Conservation (phyloP, 495 filamentous ascomycete species). For the Pyrenula aspistea region DNA sequence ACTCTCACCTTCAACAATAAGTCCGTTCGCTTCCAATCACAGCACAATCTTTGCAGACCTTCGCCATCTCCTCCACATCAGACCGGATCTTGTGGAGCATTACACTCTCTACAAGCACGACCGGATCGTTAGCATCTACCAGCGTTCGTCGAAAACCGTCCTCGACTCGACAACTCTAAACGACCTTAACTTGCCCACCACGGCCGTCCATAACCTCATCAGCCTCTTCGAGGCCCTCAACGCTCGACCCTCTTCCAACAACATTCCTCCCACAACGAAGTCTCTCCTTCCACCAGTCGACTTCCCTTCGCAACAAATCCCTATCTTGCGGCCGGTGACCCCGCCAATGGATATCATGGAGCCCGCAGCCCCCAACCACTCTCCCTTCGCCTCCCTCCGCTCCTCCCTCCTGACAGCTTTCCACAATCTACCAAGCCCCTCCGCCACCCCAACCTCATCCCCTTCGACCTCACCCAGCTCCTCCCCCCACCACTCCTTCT, state of each 20-base stretch:
- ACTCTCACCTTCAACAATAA: too few relatives aligned
- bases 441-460: slow-evolving; percentile 15
- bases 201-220: not conserved
- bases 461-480: slow-evolving; percentile 14
- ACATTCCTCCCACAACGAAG: slow-evolving; percentile 3
- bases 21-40: not conserved
- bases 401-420: slow-evolving; percentile 8
- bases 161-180: too few relatives aligned
- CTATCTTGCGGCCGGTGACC: slow-evolving; percentile 3
- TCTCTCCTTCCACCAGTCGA: not conserved
- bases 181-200: not conserved
- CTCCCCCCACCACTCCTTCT: slow-evolving; percentile 17
- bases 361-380: slow-evolving; percentile 2
- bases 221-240: not conserved
- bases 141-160: too few relatives aligned
- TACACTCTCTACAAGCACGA: not conserved
- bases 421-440: slow-evolving; percentile 6
- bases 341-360: not conserved
- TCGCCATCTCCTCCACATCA: not conserved
- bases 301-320: not conserved
- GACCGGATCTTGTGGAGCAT: not conserved
- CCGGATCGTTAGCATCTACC: not conserved
- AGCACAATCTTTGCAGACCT: not conserved
- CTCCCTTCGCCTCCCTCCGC: slow-evolving; percentile 8
- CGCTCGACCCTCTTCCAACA: not conserved